These are phyloP conservation scores for Lactifluus piperatus DNA, from an alignment of 768 basidiomycete species.

Conservation along the genomic window DNA sequence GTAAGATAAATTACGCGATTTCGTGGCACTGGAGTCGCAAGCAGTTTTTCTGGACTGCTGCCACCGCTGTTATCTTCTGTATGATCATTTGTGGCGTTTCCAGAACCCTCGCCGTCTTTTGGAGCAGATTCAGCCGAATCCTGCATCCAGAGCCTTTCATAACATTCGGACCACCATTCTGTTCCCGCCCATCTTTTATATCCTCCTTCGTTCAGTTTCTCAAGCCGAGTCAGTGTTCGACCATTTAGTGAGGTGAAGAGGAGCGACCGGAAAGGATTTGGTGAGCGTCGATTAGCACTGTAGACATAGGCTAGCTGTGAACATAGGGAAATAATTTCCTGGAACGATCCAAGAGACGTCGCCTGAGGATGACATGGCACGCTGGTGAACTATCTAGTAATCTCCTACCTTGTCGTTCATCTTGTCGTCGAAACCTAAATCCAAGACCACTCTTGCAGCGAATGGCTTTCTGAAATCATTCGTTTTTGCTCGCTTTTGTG, in stretches of 20 bases:
- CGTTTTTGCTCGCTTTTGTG: conserved; percentile 24
- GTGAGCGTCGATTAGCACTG: conserved; percentile 70
- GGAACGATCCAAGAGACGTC: conserved; percentile 4
- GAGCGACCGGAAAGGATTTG: conserved; percentile 59
- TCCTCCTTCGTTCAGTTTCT: conserved; percentile 52
- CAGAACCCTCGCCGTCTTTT: background rate
- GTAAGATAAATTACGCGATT: conserved; percentile 81
- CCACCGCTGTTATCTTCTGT: background rate
- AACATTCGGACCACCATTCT: conserved; percentile 76
- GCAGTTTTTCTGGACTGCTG: background rate
- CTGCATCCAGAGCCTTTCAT: conserved; percentile 55
- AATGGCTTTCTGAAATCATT: conserved; percentile 24
- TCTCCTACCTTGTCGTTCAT: conserved; percentile 87
- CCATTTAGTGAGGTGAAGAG: conserved; percentile 78
- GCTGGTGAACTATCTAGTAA: background rate
- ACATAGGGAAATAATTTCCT: conserved; percentile 88
- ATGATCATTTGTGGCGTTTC: background rate
- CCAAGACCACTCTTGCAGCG: conserved; percentile 66
- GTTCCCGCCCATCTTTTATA: conserved; percentile 76
- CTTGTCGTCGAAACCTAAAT: conserved; percentile 86
- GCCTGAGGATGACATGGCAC: background rate
- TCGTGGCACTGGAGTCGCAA: conserved; percentile 14
- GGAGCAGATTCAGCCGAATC: conserved; percentile 1
- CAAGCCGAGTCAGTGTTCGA: conserved; percentile 53
- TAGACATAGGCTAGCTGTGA: conserved; percentile 92